These are phyloP conservation scores for Penicillium cataractarum DNA, from an alignment of 495 filamentous ascomycete species.

Conservation along the genomic window DNA sequence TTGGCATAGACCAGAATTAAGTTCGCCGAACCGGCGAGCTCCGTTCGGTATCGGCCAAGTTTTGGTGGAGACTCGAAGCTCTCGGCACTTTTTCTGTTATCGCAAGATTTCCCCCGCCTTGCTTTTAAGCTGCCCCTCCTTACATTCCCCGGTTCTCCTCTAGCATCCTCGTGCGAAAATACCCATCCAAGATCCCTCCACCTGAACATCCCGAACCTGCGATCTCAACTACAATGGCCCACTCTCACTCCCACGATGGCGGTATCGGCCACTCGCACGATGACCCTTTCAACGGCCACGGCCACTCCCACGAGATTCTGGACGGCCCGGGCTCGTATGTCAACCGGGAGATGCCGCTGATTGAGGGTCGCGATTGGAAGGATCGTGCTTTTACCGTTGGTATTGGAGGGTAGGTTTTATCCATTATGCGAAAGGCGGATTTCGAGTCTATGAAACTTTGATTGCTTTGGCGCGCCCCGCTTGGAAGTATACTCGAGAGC, in stretches of 20 bases:
- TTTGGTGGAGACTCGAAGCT: conserved; percentile 5
- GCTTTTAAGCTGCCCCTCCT: conserved; percentile 29
- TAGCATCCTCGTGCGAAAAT: neutral
- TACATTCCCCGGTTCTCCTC: neutral
- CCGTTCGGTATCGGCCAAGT: conserved; percentile 23
- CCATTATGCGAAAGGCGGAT: neutral
- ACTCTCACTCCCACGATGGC: conserved; percentile 61
- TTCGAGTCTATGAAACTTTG: neutral
- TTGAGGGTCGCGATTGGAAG: conserved; percentile 84
- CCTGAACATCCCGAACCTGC: neutral
- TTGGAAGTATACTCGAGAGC: neutral
- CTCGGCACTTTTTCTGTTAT: conserved; percentile 32
- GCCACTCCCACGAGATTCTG: conserved; percentile 94
- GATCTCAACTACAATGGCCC: conserved; percentile 34
- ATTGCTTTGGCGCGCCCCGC: neutral
- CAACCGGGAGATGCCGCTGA: conserved; percentile 89
- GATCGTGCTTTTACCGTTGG: conserved; percentile 94
- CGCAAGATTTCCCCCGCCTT: conserved; percentile 20
- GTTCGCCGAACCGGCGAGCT: conserved; percentile 25
- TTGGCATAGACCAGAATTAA: too few relatives aligned
- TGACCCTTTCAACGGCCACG: conserved; percentile 75
- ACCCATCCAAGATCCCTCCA: conserved; percentile 4
- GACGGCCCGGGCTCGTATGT: conserved; percentile 90
- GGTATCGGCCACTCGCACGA: conserved; percentile 62
- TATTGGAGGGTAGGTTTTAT: conserved; percentile 91